Percentiles rank a stretch among this genome's conserved stretches.
phyloP scores from a whole-genome alignment of 106 monocot genomes.

The Vanilla planifolia region DNA sequence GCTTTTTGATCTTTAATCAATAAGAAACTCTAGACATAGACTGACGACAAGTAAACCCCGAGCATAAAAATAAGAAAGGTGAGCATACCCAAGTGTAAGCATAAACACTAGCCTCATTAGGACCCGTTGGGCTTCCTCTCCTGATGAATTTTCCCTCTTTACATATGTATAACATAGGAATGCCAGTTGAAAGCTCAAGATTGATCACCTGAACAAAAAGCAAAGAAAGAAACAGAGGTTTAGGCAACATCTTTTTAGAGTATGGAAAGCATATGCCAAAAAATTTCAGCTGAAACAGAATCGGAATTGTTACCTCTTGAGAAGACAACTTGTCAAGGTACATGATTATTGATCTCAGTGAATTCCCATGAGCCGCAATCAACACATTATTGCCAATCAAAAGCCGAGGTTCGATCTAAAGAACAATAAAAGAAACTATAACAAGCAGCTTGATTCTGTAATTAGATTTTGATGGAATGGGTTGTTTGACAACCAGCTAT shows the following conservation, averaged over 20 bases:
- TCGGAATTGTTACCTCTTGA: conserved; percentile 51
- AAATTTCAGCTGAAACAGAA: background rate
- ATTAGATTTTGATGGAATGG: no score
- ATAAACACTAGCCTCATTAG: conserved; percentile 86
- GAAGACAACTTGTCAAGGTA: conserved; percentile 91
- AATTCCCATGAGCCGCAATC: conserved; percentile 99
- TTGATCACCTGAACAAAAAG: conserved; percentile 61
- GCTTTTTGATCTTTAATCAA: no score
- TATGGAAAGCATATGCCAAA: background rate
- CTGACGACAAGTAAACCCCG: background rate
- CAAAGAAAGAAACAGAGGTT: background rate
- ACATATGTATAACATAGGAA: conserved; percentile 95
- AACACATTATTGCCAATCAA: conserved; percentile 72
- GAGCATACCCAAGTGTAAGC: conserved; percentile 77
- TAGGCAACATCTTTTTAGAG: background rate
- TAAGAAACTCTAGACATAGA: no score
- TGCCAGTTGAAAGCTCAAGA: conserved; percentile 88
- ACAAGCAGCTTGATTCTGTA: background rate
- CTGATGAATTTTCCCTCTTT: conserved; percentile 90
- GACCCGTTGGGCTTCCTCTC: conserved; percentile 80
- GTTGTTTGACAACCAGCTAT: no score
- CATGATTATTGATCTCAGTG: conserved; percentile 94
- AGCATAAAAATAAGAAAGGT: background rate
- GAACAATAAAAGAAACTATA: background rate
- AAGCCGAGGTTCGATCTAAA: conserved; percentile 82